phyloP scores from a whole-genome alignment of 768 basidiomycete genomes.

The Psilocybe tampanensis region DNA sequence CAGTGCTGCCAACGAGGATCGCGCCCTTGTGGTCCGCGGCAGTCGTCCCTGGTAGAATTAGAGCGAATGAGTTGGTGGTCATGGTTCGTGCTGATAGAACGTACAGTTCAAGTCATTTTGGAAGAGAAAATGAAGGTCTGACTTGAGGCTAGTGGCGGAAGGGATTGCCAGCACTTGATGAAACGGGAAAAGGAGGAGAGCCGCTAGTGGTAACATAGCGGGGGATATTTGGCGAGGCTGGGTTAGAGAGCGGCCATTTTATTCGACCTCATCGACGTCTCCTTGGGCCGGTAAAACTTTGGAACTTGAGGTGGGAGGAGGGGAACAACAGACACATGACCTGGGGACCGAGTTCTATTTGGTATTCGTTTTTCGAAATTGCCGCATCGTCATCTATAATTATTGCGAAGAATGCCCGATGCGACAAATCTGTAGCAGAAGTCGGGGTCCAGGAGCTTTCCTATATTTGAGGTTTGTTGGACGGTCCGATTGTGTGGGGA shows the following conservation, averaged over 20 bases:
- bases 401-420: background rate
- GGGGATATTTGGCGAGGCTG: background rate
- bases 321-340: background rate
- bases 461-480: too few species aligned
- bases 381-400: background rate
- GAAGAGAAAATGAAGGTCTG: conserved; percentile 8
- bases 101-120: conserved; percentile 13
- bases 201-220: background rate
- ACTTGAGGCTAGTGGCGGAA: conserved; percentile 1
- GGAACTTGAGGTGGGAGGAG: background rate
- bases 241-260: background rate
- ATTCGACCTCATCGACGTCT: background rate
- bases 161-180: background rate
- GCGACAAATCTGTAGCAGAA: background rate
- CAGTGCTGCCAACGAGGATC: conserved; percentile 3
- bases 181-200: background rate
- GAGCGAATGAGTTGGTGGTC: background rate
- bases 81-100: background rate
- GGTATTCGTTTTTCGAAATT: too few species aligned
- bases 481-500: too few species aligned
- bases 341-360: background rate
- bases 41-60: conserved; percentile 2
- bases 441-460: too few species aligned
- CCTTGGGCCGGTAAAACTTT: background rate
- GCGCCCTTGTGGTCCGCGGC: conserved; percentile 10